Conservation (phyloP, 116 monocot genomes). For the Iris pallida region DNA sequence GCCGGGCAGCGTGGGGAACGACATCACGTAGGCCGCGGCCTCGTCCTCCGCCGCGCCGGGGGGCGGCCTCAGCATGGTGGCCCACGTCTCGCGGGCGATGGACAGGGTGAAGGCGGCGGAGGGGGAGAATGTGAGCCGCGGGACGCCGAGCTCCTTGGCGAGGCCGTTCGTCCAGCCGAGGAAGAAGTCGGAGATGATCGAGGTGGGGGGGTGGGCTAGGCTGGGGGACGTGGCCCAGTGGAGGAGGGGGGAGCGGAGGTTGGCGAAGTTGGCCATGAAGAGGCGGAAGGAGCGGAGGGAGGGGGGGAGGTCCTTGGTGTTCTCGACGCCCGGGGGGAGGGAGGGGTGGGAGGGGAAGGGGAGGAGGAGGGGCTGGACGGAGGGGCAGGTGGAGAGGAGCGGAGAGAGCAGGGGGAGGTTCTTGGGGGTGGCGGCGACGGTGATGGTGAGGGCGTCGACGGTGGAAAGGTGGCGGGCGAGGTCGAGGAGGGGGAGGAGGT, state of each 20-base stretch:
- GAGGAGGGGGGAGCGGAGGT: slow-evolving; percentile 27
- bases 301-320: slow-evolving; percentile 27
- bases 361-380: slow-evolving; percentile 3
- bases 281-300: slow-evolving; percentile 2
- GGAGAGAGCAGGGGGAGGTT: slow-evolving; percentile 16
- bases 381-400: slow-evolving; percentile 3
- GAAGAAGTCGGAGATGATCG: slow-evolving; percentile 47
- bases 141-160: slow-evolving; percentile 29
- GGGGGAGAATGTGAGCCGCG: slow-evolving; percentile 25
- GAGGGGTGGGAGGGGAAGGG: slow-evolving; percentile 13
- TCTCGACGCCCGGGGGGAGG: slow-evolving; percentile 37
- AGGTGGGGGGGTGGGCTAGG: slow-evolving; percentile 21
- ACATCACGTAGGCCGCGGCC: neutral
- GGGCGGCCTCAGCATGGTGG: slow-evolving; percentile 1
- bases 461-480: slow-evolving; percentile 13
- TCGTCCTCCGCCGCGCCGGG: neutral
- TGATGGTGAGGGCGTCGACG: neutral
- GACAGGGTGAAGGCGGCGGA: slow-evolving; percentile 23
- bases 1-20: slow-evolving; percentile 24
- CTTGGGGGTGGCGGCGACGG: slow-evolving; percentile 9
- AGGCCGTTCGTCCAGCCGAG: slow-evolving; percentile 30
- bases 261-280: slow-evolving; percentile 27
- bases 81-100: slow-evolving; percentile 24
- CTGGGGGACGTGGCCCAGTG: slow-evolving; percentile 27
- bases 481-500: slow-evolving; percentile 32